Conservation (phyloP, 148 eudicot genomes). For the Amaranthus palmeri region DNA sequence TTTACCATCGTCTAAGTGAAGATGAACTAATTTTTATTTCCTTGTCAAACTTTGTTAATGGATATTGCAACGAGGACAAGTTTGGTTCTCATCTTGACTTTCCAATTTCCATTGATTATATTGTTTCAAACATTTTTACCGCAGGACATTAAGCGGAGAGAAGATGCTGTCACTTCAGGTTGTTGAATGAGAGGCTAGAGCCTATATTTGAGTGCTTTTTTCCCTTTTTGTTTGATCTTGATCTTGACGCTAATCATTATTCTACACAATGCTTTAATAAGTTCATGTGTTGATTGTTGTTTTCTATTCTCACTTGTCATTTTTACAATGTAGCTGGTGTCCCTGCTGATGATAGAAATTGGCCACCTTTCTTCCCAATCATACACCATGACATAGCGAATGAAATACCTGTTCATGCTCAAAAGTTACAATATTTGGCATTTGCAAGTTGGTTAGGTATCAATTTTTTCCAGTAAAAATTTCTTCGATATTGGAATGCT, state of each 20-base stretch:
- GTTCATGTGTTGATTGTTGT: neutral
- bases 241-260: neutral
- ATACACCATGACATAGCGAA: slow-evolving; percentile 52
- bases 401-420: slow-evolving; percentile 53
- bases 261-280: neutral
- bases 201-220: neutral
- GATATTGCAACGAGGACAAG: neutral
- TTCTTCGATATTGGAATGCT: neutral
- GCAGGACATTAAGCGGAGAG: slow-evolving; percentile 50
- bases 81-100: neutral
- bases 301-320: too few relatives aligned
- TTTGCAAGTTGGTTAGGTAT: slow-evolving; percentile 59
- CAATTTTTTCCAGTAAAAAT: neutral
- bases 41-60: neutral
- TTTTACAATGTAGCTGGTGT: slow-evolving; percentile 29
- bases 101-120: neutral
- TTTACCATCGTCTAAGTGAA: slow-evolving; percentile 4
- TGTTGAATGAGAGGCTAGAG: neutral
- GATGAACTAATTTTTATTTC: neutral
- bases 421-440: slow-evolving; percentile 50
- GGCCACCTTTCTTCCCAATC: slow-evolving; percentile 50
- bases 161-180: slow-evolving; percentile 44
- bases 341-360: slow-evolving; percentile 36
- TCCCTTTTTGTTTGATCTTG: neutral
- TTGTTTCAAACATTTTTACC: slow-evolving; percentile 9